Evolutionary conservation across 495 filamentous ascomycete species (phyloP), one percentile per base, ranked within the genome.

Genomic region (Hyphodiscus hymeniophilus): DNA sequence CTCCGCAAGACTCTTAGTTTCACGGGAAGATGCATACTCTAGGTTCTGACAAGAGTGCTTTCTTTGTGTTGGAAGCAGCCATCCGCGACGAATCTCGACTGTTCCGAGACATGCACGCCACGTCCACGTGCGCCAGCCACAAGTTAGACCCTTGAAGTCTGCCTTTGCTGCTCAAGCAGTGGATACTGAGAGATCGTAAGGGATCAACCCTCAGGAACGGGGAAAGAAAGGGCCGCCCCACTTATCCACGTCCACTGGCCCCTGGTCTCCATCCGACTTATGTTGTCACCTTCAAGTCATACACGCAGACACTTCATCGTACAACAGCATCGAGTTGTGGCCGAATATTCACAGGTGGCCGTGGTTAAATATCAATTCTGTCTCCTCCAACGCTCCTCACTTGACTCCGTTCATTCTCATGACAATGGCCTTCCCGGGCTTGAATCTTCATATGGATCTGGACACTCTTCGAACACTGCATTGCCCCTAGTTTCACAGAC

Each of bases 31-130:
- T 49, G 56, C 51, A 59, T 46, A 46, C 36, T 51, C 41, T 36
- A 20, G 1, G 20, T 20, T 43, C 28, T 44, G 39, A 32, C 21
- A 50, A 16, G 23, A 45, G 13, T 21, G 7, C 33, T 35, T 42
- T 38, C 38, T 45, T 57, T 57, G 45, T 50, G 26, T 42, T 11
- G 12, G 18, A 55, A 42, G 55, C 50, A 38, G 50, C 40, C 38
- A 33, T 21, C 38, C 50, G 45, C 49, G 7, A 42, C 24, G 30
- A n/a, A 38, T 34, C 13, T 45, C 49, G 48, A 42, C n/a, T 6
- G 53, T 52, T 49, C 44, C 54, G 49, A 45, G 16, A 48, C 17
- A 43, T 47, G 41, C 45, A 48, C 30, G 38, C 17, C 20, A 42
- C 26, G 35, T 20, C 51, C 50, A 58, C 51, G 51, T 58, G 55